Percentiles rank a stretch among this genome's conserved stretches.
Evolutionary conservation across 106 monocot species (phyloP).

Genomic region (Dioscorea dumetorum): DNA sequence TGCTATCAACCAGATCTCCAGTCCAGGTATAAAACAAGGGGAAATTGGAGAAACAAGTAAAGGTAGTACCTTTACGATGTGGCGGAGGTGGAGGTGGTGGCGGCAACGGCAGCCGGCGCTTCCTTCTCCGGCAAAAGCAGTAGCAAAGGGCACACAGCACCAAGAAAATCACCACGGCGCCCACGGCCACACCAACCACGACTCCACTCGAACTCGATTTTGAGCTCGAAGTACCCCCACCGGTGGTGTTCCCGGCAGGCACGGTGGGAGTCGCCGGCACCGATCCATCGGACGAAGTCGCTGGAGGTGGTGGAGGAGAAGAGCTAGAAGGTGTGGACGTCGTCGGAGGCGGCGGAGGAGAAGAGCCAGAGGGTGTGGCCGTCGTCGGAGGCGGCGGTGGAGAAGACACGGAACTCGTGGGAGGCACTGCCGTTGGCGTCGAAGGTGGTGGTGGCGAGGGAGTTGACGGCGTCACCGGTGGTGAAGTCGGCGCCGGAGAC

Average conservation of each 20-base stretch:
- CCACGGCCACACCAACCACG: conserved; percentile 40
- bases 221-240: not conserved
- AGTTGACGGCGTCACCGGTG: not conserved
- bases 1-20: not conserved
- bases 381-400: not conserved
- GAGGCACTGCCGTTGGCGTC: not conserved
- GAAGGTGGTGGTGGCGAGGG: conserved; percentile 15
- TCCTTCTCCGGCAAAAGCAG: conserved; percentile 35
- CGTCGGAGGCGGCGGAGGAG: not conserved
- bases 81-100: conserved; percentile 25
- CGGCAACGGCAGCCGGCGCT: not conserved
- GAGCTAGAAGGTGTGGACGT: not conserved
- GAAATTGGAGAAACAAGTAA: not conserved
- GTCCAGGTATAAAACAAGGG: not conserved
- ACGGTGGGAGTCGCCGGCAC: too few relatives aligned
- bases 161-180: conserved; percentile 26
- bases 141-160: conserved; percentile 17
- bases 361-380: not conserved
- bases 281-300: not conserved
- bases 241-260: too few relatives aligned
- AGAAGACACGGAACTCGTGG: not conserved
- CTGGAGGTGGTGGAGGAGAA: not conserved
- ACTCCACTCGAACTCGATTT: conserved; percentile 19
- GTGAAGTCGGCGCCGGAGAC: conserved; percentile 5
- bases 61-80: conserved; percentile 26